phyloP scores from a whole-genome alignment of 768 basidiomycete genomes.

The Pisolithus marmoratus region DNA sequence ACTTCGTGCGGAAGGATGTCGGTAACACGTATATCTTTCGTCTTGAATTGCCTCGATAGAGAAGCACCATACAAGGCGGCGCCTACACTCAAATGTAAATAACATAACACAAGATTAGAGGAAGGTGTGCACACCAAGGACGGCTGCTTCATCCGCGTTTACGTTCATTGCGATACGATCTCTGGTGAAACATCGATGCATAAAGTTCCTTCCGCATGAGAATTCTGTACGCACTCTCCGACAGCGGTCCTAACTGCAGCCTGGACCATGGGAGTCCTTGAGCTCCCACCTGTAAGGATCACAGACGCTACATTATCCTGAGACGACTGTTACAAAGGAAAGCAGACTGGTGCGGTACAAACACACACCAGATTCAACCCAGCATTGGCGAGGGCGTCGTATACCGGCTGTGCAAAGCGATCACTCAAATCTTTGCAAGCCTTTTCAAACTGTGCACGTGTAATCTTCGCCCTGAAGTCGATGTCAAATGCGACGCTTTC shows the following conservation, averaged over 20 bases:
- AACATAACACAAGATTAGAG: not conserved
- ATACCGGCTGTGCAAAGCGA: constrained; percentile 65
- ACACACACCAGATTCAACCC: constrained; percentile 57
- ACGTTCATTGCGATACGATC: constrained; percentile 90
- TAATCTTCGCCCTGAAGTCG: constrained; percentile 78
- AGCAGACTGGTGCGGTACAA: not conserved
- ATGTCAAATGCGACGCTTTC: constrained; percentile 89
- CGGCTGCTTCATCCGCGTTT: constrained; percentile 94
- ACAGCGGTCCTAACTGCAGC: constrained; percentile 70
- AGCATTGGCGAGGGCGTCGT: constrained; percentile 63
- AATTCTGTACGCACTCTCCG: constrained; percentile 54
- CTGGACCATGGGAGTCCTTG: constrained; percentile 90
- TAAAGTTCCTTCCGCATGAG: not conserved
- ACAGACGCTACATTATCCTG: constrained; percentile 80
- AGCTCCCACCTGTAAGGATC: constrained; percentile 87
- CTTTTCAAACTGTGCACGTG: constrained; percentile 73
- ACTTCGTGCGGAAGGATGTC: constrained; percentile 74
- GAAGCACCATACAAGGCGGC: constrained; percentile 90
- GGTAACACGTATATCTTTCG: constrained; percentile 83
- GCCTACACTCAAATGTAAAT: constrained; percentile 29
- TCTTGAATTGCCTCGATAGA: constrained; percentile 87
- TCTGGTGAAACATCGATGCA: constrained; percentile 27
- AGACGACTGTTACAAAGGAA: not conserved
- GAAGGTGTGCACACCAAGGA: constrained; percentile 52
- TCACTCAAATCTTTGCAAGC: constrained; percentile 60